Conservation (phyloP, 2,329 filamentous ascomycete species). For the Verticillium albo-atrum region DNA sequence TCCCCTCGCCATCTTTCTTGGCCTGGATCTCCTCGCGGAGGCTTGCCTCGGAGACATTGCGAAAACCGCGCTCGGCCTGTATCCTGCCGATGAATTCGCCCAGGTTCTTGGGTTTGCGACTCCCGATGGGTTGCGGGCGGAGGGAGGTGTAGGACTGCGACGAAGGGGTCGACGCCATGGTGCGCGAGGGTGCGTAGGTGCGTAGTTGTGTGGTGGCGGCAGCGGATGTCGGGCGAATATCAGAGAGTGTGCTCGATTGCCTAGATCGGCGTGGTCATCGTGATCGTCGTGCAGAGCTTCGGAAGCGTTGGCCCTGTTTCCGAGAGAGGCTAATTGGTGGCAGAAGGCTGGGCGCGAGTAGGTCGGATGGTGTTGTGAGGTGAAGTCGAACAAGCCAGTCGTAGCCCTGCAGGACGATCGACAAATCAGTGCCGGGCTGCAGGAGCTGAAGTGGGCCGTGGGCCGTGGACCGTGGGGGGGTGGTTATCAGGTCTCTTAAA, state of each 20-base stretch:
- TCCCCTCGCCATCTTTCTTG: slow-evolving; percentile 42
- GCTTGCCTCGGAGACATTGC: slow-evolving; percentile 69
- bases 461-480: too few species aligned
- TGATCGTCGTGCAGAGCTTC: background rate
- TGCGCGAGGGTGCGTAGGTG: background rate
- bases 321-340: background rate
- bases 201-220: background rate
- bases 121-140: slow-evolving; percentile 56
- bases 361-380: background rate
- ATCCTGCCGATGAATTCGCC: slow-evolving; percentile 74
- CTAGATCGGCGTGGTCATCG: background rate
- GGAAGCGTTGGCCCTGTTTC: background rate
- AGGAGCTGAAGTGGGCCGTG: background rate
- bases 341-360: background rate
- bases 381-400: background rate
- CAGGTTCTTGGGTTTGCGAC: slow-evolving; percentile 57
- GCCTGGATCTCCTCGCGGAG: slow-evolving; percentile 63
- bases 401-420: background rate
- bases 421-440: background rate
- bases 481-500: background rate
- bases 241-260: background rate
- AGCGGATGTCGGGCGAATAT: background rate
- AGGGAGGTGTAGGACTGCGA: slow-evolving; percentile 46
- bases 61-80: slow-evolving; percentile 74
- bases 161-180: slow-evolving; percentile 11